Evolutionary conservation across 2,329 filamentous ascomycete species (phyloP), one percentile per base, ranked within the genome.

Genomic region (Cercospora berteroae): DNA sequence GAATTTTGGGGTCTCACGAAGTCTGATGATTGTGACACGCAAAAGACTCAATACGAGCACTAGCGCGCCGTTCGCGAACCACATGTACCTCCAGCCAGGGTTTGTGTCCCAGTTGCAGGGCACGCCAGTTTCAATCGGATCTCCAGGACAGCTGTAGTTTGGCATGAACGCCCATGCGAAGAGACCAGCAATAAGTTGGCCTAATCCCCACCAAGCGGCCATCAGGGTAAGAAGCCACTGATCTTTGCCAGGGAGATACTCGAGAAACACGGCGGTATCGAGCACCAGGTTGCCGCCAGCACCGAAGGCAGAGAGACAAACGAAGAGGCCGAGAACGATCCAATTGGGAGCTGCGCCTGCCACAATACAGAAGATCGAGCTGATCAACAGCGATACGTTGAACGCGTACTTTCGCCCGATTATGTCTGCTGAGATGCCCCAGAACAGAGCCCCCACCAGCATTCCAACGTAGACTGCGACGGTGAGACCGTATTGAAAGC

Each of bases 341-440:
- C 89, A 93, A 69, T 83, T 90, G 1, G 90, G 89, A 67, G 87
- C 84, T 1, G 86, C 87, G 4, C 89, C 90, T 0, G 89, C 89
- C 0, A 90, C 80, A 63, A 91, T 86, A 31, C 84, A 85, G 59
- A 89, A 88, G 5, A 87, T 75, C 4, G 86, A 85, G 73, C 85
- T 88, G 65, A 90, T 81, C 72, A 91, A 83, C 10, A 91, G 81
- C 2, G 87, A 88, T 23, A 86, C 79, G 73, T 91, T 91, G 80
- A 92, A 92, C 5, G 89, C 89, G 70, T 86, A 87, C 69, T 86
- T 85, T 52, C 89, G 83, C 5, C 89, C 89, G 68, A 91, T 88
- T 36, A 91, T 83, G 73, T 92, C 89, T 23, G 88, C 88, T 3
- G 83, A 83, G 31, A 90, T 78, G 1, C 89, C 89, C 89, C 89